phyloP scores from a whole-genome alignment of 192 early-diverging fungal species.

The Podila epigama region DNA sequence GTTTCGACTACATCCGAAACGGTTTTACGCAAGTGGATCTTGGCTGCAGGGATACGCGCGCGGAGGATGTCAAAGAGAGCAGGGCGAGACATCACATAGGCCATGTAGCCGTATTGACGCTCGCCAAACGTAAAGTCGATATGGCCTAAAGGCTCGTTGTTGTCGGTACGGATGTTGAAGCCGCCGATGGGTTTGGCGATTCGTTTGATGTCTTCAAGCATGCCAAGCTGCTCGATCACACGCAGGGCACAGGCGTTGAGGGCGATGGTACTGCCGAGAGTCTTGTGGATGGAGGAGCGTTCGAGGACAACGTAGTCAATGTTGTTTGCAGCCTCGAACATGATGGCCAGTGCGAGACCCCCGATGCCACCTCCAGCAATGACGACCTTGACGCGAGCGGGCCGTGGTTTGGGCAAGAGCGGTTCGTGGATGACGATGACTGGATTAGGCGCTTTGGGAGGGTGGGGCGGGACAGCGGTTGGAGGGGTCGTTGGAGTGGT shows the following conservation, averaged over 20 bases:
- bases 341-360: conserved; percentile 35
- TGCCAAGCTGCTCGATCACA: conserved; percentile 39
- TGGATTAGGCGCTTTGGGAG: neutral
- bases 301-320: conserved; percentile 47
- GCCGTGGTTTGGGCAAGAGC: neutral
- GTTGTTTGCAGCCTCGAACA: conserved; percentile 18
- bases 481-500: neutral
- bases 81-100: conserved; percentile 27
- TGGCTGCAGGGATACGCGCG: conserved; percentile 4
- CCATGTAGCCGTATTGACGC: conserved; percentile 26
- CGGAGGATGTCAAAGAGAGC: conserved; percentile 23
- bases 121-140: conserved; percentile 26
- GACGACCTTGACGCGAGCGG: conserved; percentile 10
- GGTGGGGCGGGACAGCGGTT: neutral
- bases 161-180: conserved; percentile 11
- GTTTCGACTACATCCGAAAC: conserved; percentile 14
- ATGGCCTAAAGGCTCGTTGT: conserved; percentile 9
- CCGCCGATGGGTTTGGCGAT: conserved; percentile 31
- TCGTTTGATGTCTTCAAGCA: conserved; percentile 17
- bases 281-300: conserved; percentile 4
- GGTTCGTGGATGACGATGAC: neutral
- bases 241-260: conserved; percentile 25
- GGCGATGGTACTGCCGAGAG: conserved; percentile 32
- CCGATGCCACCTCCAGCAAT: conserved; percentile 42
- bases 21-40: conserved; percentile 10